Conservation (phyloP, 345 rosid genomes). For the Syzygium aromaticum region DNA sequence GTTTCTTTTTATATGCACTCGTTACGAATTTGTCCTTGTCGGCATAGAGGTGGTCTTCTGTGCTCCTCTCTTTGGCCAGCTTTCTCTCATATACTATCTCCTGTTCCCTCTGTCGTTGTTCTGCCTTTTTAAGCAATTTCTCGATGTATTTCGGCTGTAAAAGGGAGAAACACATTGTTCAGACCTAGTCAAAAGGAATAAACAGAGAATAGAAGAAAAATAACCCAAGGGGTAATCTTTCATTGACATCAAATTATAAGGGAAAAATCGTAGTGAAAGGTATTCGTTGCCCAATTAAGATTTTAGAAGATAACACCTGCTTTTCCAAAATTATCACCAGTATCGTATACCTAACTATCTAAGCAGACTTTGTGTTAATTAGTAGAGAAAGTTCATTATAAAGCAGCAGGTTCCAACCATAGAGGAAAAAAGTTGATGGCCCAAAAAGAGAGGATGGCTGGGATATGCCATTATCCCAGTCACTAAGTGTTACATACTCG, state of each 20-base stretch:
- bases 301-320: neutral
- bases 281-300: neutral
- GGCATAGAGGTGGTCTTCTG: constrained; percentile 77
- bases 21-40: constrained; percentile 84
- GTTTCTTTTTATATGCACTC: constrained; percentile 71
- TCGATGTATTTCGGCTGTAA: constrained; percentile 75
- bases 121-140: constrained; percentile 56
- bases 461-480: neutral
- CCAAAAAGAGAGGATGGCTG: neutral
- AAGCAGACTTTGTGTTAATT: neutral
- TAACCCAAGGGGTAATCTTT: neutral
- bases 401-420: neutral
- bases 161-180: neutral
- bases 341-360: neutral
- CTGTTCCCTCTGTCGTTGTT: constrained; percentile 57
- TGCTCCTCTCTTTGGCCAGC: constrained; percentile 78
- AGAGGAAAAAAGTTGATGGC: neutral
- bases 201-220: neutral
- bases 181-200: neutral
- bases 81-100: constrained; percentile 72
- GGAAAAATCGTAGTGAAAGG: neutral
- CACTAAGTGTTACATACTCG: neutral
- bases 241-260: neutral
- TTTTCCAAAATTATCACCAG: neutral
- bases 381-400: neutral